Percentiles rank a stretch among this genome's conserved stretches.
Evolutionary conservation across 108 stramenopile genomes (phyloP).

Genomic region (Craspedostauros australis): DNA sequence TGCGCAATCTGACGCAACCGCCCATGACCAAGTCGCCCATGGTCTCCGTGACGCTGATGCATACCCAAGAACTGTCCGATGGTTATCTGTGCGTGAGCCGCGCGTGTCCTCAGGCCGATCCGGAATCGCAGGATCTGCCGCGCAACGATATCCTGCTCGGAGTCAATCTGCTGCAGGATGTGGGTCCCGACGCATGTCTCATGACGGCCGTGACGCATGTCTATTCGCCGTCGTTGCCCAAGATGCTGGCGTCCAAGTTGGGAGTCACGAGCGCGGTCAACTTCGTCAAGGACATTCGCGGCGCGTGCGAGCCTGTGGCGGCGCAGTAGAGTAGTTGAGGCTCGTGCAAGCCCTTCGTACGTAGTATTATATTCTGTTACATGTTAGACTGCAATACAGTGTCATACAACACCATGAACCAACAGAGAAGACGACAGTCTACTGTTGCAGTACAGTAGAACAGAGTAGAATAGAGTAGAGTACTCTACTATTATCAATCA

Average conservation of each 20-base stretch:
- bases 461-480: neutral
- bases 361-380: neutral
- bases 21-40: slow-evolving; percentile 55
- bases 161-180: slow-evolving; percentile 63
- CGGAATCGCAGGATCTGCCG: slow-evolving; percentile 9
- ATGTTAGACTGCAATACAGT: slow-evolving; percentile 1
- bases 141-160: slow-evolving; percentile 79
- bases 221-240: slow-evolving; percentile 64
- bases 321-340: neutral
- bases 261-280: slow-evolving; percentile 76
- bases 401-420: neutral
- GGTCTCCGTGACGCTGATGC: slow-evolving; percentile 69
- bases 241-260: slow-evolving; percentile 56
- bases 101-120: slow-evolving; percentile 34
- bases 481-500: neutral
- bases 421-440: neutral
- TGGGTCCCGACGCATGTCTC: slow-evolving; percentile 49
- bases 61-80: slow-evolving; percentile 44
- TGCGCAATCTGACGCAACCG: slow-evolving; percentile 66
- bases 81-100: slow-evolving; percentile 80
- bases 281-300: slow-evolving; percentile 77
- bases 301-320: slow-evolving; percentile 1
- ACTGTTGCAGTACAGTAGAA: neutral
- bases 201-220: slow-evolving; percentile 79
- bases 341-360: neutral